These are phyloP conservation scores for Hyaloscypha finlandica DNA, from an alignment of 495 filamentous ascomycete genomes.

Conservation along the genomic window DNA sequence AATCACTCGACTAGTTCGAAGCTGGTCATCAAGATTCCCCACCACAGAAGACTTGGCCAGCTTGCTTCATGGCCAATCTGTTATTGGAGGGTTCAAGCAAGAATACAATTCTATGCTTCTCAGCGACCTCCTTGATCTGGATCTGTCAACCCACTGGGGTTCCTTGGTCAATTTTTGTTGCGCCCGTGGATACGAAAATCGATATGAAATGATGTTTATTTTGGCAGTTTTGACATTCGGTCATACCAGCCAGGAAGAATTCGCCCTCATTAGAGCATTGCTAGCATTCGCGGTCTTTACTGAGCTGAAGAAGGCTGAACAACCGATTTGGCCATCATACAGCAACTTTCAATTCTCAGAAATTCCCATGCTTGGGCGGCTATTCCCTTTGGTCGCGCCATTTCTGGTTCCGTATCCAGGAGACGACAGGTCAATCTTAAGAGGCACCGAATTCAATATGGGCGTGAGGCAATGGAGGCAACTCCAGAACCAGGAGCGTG, in stretches of 20 bases:
- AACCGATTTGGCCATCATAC: conserved; percentile 37
- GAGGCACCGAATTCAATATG: conserved; percentile 6
- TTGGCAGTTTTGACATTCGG: conserved; percentile 44
- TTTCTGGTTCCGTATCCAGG: conserved; percentile 6
- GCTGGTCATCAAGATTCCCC: conserved; percentile 31
- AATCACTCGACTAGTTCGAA: conserved; percentile 33
- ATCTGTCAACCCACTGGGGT: conserved; percentile 49
- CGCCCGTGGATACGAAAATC: conserved; percentile 25
- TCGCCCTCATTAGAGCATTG: conserved; percentile 35
- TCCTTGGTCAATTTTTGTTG: conserved; percentile 39
- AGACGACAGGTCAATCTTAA: not conserved
- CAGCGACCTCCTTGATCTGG: conserved; percentile 34
- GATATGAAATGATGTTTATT: conserved; percentile 45
- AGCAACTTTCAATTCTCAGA: conserved; percentile 28
- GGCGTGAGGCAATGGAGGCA: conserved; percentile 29
- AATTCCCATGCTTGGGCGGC: not conserved
- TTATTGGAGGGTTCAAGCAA: conserved; percentile 43
- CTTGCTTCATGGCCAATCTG: conserved; percentile 38
- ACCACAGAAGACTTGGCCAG: conserved; percentile 34
- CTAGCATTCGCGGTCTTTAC: conserved; percentile 40
- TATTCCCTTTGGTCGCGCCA: conserved; percentile 4
- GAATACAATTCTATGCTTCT: conserved; percentile 36
- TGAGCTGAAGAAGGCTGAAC: conserved; percentile 36
- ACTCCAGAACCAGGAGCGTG: conserved; percentile 27
- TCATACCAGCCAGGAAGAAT: conserved; percentile 36